Percentiles rank a stretch among this genome's conserved stretches.
These are phyloP conservation scores for Talaromyces stipitatus DNA, from an alignment of 495 filamentous ascomycete genomes.

Conservation along the genomic window DNA sequence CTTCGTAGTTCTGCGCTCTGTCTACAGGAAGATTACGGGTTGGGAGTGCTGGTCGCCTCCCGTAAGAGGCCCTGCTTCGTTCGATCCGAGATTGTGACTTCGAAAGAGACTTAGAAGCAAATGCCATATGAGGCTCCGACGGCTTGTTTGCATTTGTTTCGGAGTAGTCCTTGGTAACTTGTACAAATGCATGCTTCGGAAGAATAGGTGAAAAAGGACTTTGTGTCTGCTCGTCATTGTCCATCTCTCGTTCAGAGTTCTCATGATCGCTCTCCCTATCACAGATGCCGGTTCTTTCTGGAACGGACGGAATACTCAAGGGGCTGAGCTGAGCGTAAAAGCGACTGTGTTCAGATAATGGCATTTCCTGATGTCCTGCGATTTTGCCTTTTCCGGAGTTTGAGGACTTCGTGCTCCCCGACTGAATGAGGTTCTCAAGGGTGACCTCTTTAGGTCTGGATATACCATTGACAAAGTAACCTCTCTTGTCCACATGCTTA, in stretches of 20 bases:
- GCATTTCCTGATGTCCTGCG: neutral
- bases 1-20: slow-evolving; percentile 6
- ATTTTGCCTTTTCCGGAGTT: no score
- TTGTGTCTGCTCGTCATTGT: neutral
- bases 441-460: neutral
- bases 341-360: neutral
- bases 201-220: neutral
- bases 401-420: neutral
- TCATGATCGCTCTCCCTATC: neutral
- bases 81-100: neutral
- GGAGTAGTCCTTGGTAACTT: neutral
- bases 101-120: neutral
- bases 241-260: neutral
- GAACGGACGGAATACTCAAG: neutral
- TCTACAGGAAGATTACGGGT: neutral
- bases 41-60: neutral
- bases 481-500: neutral
- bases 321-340: slow-evolving; percentile 3
- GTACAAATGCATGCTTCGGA: neutral
- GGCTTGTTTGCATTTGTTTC: neutral
- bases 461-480: neutral
- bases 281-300: neutral
- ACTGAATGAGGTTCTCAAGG: neutral
- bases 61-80: neutral
- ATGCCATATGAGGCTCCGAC: neutral